Evolutionary conservation across 2,329 filamentous ascomycete species (phyloP), one percentile per base, ranked within the genome.

Genomic region (Sclerotinia subarctica): DNA sequence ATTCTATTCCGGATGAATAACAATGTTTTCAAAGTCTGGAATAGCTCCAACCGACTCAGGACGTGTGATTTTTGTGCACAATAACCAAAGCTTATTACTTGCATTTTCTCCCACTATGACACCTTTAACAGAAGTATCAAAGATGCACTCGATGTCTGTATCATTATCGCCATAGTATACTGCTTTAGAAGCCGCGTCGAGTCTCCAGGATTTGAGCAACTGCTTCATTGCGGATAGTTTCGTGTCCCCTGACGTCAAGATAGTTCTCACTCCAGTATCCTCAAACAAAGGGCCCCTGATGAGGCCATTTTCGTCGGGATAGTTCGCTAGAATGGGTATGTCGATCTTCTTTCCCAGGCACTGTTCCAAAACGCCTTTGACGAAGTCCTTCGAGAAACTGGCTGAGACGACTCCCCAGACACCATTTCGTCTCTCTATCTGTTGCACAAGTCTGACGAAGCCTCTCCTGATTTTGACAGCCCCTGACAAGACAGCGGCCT

Each of bases 91-190:
- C 47, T 47, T 64, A 58, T 68, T 69, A 32, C 72, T 52, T 32
- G 69, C 69, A 63, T 74, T 53, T 26, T 68, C 69, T 15, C 70
- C 54, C 13, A 76, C 69, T 8, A 75, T 70, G 64, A 77, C 69
- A 10, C 75, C 74, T 2, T 63, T 66, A 1, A 74, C 67, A 62
- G 67, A 66, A 57, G 69, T 64, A 24, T 72, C 69, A 11, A 70
- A 69, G 38, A 78, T 70, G 58, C 75, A 77, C 66, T 75, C 76
- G 5, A 78, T 63, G 62, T 77, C 76, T 38, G 74, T 76, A 11
- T 67, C 68, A 4, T 74, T 75, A 68, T 77, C 76, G 3, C 76
- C 76, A 53, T 77, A 69, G 68, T 77, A 78, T 3, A 77, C 62
- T 3, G 72, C 42, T 24, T 62, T 64, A 3, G 47, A 60, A 32